Percentiles rank a stretch among this genome's conserved stretches.
These are phyloP conservation scores for Cystobasidium tubakii DNA, from an alignment of 768 basidiomycete species.

Conservation along the genomic window DNA sequence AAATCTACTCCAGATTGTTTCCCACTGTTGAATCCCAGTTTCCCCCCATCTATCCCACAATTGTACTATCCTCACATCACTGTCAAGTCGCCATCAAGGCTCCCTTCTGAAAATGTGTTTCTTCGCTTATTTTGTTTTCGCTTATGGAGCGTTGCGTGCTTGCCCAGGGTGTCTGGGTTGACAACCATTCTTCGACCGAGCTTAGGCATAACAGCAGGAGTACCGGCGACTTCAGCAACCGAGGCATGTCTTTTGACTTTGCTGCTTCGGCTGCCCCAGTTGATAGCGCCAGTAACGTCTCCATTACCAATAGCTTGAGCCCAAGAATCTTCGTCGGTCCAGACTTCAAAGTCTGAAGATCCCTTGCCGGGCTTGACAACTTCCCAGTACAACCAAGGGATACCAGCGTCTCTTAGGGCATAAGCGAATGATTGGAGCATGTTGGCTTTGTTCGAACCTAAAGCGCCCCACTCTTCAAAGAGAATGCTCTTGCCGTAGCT, in stretches of 20 bases:
- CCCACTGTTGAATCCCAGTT: constrained; percentile 7
- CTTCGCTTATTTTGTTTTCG: constrained; percentile 2
- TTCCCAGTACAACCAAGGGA: constrained; percentile 45
- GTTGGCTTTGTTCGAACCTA: constrained; percentile 43
- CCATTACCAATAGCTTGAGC: constrained; percentile 19
- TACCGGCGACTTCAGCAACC: background rate
- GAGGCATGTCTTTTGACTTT: constrained; percentile 14
- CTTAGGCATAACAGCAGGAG: background rate
- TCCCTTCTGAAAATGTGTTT: background rate
- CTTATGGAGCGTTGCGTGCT: background rate
- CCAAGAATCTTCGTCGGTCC: constrained; percentile 34
- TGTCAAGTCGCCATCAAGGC: background rate
- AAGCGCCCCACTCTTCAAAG: constrained; percentile 46
- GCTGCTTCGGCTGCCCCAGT: constrained; percentile 17
- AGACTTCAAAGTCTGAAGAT: constrained; percentile 44
- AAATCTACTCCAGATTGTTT: background rate
- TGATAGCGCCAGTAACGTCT: constrained; percentile 26
- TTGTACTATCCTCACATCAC: background rate
- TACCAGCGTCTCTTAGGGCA: constrained; percentile 38
- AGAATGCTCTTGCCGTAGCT: constrained; percentile 41
- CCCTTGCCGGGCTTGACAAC: constrained; percentile 43
- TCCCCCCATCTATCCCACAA: background rate
- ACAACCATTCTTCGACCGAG: constrained; percentile 3
- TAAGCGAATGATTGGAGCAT: constrained; percentile 39
- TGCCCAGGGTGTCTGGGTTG: background rate